A percentile compares a stretch with the other conserved stretches of the same genome.
phyloP scores from a whole-genome alignment of 176 grass and related monocot species.

The Carex cristatella region DNA sequence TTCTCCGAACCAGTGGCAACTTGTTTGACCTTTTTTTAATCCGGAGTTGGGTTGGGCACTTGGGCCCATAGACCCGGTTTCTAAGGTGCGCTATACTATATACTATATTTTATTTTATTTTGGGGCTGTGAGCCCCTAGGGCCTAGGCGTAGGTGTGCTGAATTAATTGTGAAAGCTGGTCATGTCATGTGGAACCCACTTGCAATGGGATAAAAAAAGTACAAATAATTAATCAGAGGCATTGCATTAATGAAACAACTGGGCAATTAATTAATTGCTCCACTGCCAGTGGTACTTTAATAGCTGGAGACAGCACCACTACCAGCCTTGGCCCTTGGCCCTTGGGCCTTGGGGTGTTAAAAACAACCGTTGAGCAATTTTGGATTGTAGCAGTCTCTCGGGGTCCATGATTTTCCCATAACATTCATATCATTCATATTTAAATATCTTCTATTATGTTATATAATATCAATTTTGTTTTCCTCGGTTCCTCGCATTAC shows the following conservation, averaged over 20 bases:
- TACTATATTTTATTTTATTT: background rate
- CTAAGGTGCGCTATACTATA: background rate
- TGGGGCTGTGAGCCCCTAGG: background rate
- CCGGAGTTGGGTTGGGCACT: background rate
- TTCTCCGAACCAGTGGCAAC: conserved; percentile 15
- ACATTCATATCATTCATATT: background rate
- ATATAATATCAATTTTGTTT: background rate
- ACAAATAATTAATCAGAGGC: conserved; percentile 24
- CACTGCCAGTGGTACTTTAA: conserved; percentile 5
- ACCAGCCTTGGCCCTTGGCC: background rate
- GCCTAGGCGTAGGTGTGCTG: background rate
- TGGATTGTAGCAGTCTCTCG: conserved; percentile 8
- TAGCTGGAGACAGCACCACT: conserved; percentile 13
- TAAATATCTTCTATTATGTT: background rate
- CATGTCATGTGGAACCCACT: background rate
- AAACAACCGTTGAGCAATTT: conserved; percentile 18
- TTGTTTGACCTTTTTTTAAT: conserved; percentile 23
- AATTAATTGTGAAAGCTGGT: conserved; percentile 8
- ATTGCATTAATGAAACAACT: conserved; percentile 27
- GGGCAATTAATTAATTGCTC: conserved; percentile 24
- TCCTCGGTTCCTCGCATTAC: background rate
- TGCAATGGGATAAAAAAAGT: conserved; percentile 16
- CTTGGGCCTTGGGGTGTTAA: background rate
- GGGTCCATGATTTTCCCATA: background rate
- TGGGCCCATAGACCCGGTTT: background rate